Conservation (phyloP, 192 early-diverging fungal species). For the Rhizophagus prolifer region DNA sequence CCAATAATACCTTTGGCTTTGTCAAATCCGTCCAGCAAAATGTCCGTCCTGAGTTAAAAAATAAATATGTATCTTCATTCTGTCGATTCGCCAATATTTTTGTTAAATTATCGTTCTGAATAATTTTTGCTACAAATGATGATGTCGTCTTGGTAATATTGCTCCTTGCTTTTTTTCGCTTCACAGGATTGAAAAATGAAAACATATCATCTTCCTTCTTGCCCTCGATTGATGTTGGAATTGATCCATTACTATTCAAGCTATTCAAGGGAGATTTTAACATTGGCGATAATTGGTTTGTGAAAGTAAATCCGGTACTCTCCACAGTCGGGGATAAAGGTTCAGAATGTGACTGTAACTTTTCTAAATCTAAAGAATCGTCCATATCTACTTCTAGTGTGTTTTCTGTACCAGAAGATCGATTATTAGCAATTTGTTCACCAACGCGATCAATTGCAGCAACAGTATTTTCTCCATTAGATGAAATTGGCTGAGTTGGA, state of each 20-base stretch:
- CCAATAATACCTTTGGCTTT: constrained; percentile 57
- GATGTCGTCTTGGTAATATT: constrained; percentile 76
- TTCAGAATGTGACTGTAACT: constrained; percentile 20
- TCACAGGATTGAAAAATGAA: constrained; percentile 38
- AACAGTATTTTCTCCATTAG: not conserved
- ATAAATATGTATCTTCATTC: constrained; percentile 66
- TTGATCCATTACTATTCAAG: constrained; percentile 30
- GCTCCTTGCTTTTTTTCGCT: constrained; percentile 54
- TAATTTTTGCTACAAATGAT: constrained; percentile 67
- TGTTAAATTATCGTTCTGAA: constrained; percentile 69
- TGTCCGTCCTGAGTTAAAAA: constrained; percentile 70
- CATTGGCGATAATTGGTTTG: constrained; percentile 9
- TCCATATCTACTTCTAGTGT: constrained; percentile 35
- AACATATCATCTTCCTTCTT: constrained; percentile 34
- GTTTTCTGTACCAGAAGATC: constrained; percentile 34
- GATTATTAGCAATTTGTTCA: constrained; percentile 33
- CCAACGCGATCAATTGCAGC: constrained; percentile 7
- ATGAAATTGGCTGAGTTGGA: constrained; percentile 20
- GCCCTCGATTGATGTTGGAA: constrained; percentile 27
- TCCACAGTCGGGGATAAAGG: not conserved
- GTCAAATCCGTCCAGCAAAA: constrained; percentile 74
- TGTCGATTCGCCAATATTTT: constrained; percentile 56
- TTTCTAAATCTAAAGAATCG: constrained; percentile 37
- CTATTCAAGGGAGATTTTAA: constrained; percentile 27
- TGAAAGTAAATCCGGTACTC: constrained; percentile 13